These are phyloP conservation scores for Xerocomellus chrysenteron DNA, from an alignment of 768 basidiomycete species.

Conservation along the genomic window DNA sequence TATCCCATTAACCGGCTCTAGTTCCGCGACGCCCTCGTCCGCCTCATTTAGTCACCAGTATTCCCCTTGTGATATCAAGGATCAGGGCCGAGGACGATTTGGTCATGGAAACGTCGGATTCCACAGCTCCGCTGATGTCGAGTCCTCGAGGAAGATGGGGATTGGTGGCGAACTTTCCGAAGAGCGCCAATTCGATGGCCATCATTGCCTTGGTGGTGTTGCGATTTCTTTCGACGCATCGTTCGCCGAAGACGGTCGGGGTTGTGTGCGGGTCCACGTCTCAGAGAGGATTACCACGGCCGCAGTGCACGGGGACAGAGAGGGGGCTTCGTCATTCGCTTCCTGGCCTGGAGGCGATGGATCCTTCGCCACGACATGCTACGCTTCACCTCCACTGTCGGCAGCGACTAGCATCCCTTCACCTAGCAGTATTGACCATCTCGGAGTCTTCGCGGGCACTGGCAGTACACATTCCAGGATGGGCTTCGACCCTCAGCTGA, in stretches of 20 bases:
- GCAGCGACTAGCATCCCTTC: conserved; percentile 37
- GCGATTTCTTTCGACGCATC: conserved; percentile 74
- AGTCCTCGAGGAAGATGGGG: conserved; percentile 28
- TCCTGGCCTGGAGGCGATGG: conserved; percentile 27
- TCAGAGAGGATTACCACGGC: conserved; percentile 37
- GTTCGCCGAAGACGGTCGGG: conserved; percentile 64
- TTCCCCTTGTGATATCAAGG: conserved; percentile 45
- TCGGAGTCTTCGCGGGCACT: conserved; percentile 62
- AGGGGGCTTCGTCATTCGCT: conserved; percentile 20
- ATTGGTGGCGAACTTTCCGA: conserved; percentile 35
- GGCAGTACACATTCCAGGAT: conserved; percentile 34
- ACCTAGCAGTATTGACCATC: conserved; percentile 32
- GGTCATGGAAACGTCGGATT: conserved; percentile 38
- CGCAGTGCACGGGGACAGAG: conserved; percentile 14
- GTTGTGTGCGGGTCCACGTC: conserved; percentile 71
- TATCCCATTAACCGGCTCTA: conserved; percentile 43
- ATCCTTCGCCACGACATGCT: conserved; percentile 21
- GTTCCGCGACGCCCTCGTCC: conserved; percentile 40
- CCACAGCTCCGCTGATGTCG: conserved; percentile 45
- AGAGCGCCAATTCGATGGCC: conserved; percentile 55
- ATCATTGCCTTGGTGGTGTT: conserved; percentile 51
- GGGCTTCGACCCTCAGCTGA: conserved; percentile 22
- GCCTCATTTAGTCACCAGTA: conserved; percentile 42
- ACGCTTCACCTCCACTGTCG: conserved; percentile 36
- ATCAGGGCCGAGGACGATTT: conserved; percentile 55